Percentiles rank a stretch among this genome's conserved stretches.
phyloP scores from a whole-genome alignment of 2,329 filamentous ascomycete genomes.

The Calonectria naviculata region DNA sequence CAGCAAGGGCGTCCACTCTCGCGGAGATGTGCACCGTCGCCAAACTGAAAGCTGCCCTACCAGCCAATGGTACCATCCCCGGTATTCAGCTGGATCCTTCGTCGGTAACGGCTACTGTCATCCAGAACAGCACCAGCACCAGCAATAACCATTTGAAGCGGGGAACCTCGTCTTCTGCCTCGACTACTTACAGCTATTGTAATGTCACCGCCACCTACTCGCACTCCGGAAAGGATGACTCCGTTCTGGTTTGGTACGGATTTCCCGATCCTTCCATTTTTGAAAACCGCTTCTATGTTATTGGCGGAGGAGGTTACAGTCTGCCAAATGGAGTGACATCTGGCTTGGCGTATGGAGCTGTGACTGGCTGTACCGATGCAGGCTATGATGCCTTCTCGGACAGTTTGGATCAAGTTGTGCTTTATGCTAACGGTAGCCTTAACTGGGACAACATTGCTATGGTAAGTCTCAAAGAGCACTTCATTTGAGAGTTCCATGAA shows the following conservation, averaged over 20 bases:
- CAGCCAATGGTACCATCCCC: slow-evolving; percentile 22
- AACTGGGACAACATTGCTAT: slow-evolving; percentile 62
- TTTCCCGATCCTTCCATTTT: slow-evolving; percentile 50
- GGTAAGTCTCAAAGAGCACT: slow-evolving; percentile 21
- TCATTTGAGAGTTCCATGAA: no score
- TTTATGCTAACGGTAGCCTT: slow-evolving; percentile 59
- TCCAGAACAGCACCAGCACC: slow-evolving; percentile 37
- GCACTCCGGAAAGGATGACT: slow-evolving; percentile 44
- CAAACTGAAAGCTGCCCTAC: slow-evolving; percentile 32
- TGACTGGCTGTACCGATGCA: slow-evolving; percentile 52
- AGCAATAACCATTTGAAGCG: neutral
- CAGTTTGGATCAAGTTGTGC: slow-evolving; percentile 50
- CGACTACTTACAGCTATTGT: slow-evolving; percentile 42
- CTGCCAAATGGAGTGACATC: slow-evolving; percentile 42
- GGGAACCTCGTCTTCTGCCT: neutral
- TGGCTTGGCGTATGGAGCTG: slow-evolving; percentile 55
- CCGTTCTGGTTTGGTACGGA: slow-evolving; percentile 45
- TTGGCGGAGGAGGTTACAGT: slow-evolving; percentile 55
- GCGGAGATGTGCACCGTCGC: slow-evolving; percentile 30
- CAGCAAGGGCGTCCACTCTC: slow-evolving; percentile 27
- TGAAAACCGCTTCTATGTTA: slow-evolving; percentile 58
- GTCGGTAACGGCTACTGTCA: slow-evolving; percentile 47
- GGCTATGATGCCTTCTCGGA: slow-evolving; percentile 55
- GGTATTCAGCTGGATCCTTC: slow-evolving; percentile 48
- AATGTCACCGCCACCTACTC: slow-evolving; percentile 49